Conservation (phyloP, 768 basidiomycete species). For the Tylopilus vinaceipallidus region DNA sequence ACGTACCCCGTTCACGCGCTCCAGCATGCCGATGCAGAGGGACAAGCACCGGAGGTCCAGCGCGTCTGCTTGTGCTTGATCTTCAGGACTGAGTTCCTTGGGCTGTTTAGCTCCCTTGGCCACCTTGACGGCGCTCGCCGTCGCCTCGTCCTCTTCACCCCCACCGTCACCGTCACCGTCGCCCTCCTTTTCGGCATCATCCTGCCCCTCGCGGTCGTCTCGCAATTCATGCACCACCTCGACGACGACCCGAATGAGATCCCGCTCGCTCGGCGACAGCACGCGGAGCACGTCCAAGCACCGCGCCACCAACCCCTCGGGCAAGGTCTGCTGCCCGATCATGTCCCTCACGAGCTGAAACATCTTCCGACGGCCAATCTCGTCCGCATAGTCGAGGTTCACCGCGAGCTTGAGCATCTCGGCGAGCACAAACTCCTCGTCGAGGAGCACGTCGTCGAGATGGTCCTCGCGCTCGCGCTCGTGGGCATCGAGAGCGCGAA, state of each 20-base stretch:
- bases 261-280: slow-evolving; percentile 71
- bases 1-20: slow-evolving; percentile 81
- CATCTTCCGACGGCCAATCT: slow-evolving; percentile 87
- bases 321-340: slow-evolving; percentile 69
- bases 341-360: slow-evolving; percentile 83
- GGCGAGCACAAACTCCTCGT: slow-evolving; percentile 61
- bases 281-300: slow-evolving; percentile 83
- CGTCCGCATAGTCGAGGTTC: slow-evolving; percentile 87
- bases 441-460: slow-evolving; percentile 34
- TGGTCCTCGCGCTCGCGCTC: slow-evolving; percentile 48
- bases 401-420: slow-evolving; percentile 81
- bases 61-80: slow-evolving; percentile 53
- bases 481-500: slow-evolving; percentile 33
- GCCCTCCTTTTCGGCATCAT: slow-evolving; percentile 34
- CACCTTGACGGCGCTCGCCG: slow-evolving; percentile 4
- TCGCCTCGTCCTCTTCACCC: slow-evolving; percentile 5
- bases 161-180: slow-evolving; percentile 27
- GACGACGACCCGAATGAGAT: slow-evolving; percentile 85
- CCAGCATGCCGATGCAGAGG: slow-evolving; percentile 80
- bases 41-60: slow-evolving; percentile 74
- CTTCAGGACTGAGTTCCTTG: slow-evolving; percentile 54
- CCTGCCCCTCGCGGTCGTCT: slow-evolving; percentile 41
- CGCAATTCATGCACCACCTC: slow-evolving; percentile 84
- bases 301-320: slow-evolving; percentile 62
- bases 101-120: slow-evolving; percentile 21